Conservation (phyloP, 108 stramenopile genomes). For the Schizochytrium sp. region DNA sequence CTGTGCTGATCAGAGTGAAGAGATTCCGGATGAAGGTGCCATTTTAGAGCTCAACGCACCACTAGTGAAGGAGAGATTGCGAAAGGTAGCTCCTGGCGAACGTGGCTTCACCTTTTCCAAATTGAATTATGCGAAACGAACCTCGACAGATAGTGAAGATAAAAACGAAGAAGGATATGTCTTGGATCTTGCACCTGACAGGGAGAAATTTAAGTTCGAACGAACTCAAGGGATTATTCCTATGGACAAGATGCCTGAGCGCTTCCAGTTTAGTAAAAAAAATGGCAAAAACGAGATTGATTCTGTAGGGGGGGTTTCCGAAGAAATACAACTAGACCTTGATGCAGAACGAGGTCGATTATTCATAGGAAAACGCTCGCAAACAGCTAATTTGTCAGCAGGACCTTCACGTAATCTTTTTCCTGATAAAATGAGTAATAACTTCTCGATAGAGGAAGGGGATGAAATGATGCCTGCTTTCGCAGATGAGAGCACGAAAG, state of each 20-base stretch:
- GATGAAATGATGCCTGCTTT: slow-evolving; percentile 8
- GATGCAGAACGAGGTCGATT: not conserved
- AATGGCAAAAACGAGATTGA: not conserved
- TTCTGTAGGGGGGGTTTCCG: not conserved
- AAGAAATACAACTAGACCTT: not conserved
- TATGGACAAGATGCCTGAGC: not conserved
- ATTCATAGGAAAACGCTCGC: slow-evolving; percentile 1
- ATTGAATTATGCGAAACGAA: not conserved
- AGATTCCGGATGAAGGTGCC: not conserved
- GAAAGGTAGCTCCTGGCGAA: not conserved
- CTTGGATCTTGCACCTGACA: not conserved
- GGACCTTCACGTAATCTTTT: not conserved
- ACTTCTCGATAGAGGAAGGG: not conserved
- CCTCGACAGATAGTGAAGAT: too few relatives aligned
- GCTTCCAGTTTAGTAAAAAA: not conserved
- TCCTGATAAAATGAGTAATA: not conserved
- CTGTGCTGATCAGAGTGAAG: not conserved
- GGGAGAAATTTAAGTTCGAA: slow-evolving; percentile 17
- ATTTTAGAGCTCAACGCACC: not conserved
- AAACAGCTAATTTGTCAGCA: not conserved
- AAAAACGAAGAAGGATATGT: not conserved
- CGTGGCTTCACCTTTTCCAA: slow-evolving; percentile 5
- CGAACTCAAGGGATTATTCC: not conserved
- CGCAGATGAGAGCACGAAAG: too few relatives aligned
- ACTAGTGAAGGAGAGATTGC: not conserved